Base-by-base conservation (phyloP, 2,329 filamentous ascomycete genomes). In the Bimuria novae-zelandiae region DNA sequence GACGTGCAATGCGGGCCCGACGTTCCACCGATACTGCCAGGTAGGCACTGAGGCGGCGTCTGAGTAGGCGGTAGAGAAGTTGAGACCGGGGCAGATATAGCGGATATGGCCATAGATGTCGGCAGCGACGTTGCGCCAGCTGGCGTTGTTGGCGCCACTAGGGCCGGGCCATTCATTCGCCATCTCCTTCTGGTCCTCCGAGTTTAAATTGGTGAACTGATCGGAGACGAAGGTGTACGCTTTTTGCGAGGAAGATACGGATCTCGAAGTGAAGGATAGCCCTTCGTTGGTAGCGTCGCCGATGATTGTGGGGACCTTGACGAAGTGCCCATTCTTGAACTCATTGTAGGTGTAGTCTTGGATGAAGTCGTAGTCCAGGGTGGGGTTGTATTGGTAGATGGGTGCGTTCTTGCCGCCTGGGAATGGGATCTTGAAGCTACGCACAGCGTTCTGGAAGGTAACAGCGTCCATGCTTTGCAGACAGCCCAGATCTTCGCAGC, bases 11-110 rank as follows among this genome's bases (percentile, higher is more conserved):
- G 72, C 68, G 11, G 72, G 65, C 11, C 70, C 74, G 1, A 81
- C 76, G 39, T 81, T 78, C 71, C 76, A 81, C 0, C 77, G 71
- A 56, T 82, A 82, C 39, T 77, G 76, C 76, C 78, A 82, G 6
- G 74, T 72, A 1, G 66, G 59, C 7, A 52, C 7, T 1, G 58
- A 64, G 4, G 66, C 59, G 3, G 64, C 62, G 17, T 64, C 64
- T 1, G 72, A 66, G 35, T 64, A 71, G 1, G 65, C 61, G 5
- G 64, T 60, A 0, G 77, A 69, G 42, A 81, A 74, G 39, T 71
- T 70, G 39, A 79, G 74, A 1, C 72, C 75, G 1, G 77, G 76
- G 47, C 79, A 81, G 23, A 68, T 76, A 57, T 82, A 81, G 1
- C 79, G 81, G 7, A 79, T 69, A 50, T 83, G 79, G 4, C 81